Evolutionary conservation across 2,329 filamentous ascomycete species (phyloP), one percentile per base, ranked within the genome.

Genomic region (Aaosphaeria arxii): DNA sequence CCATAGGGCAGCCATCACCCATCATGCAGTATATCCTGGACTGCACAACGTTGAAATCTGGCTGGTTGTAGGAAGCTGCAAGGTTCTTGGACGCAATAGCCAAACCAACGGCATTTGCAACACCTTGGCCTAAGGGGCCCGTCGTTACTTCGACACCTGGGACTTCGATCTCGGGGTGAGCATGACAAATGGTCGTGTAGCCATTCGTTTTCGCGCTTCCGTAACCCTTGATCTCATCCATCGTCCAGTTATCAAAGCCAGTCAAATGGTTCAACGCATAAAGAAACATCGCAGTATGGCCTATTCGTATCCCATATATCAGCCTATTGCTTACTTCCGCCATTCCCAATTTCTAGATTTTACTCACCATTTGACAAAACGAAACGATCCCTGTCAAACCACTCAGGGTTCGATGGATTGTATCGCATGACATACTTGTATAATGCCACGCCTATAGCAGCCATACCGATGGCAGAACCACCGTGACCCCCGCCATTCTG

Each of bases 401-500:
- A 83, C 33, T 72, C 56, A 5, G 78, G 75, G 46, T 76, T 75
- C 13, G 63, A 61, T 1, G 80, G 81, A 1, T 76, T 73, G 59
- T 82, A 83, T 38, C 71, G 71, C 81, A 84, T 84, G 9, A 71
- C 69, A 57, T 84, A 82, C 56, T 81, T 83, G 74, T 77, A 84
- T 3, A 83, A 63, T 0, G 80, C 75, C 28, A 83, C 69, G 7
- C 81, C 81, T 44, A 84, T 83, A 11, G 76, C 79, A 28, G 78
- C 79, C 67, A 83, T 82, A 39, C 79, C 78, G 62, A 82, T 80
- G 24, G 79, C 42, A 11, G 33, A 36, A 13, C 33, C 33, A 11
- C 33, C 33, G 13, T 36, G 33, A 13, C 33, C 33, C 9, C 33
- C 33, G 13, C 33, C 33, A 36, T 36, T 36, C 33, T 36, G 33